Percentiles rank a stretch among this genome's conserved stretches.
These are phyloP conservation scores for Williopsis jadinii DNA, from an alignment of 1,139 yeast genomes.

Conservation along the genomic window DNA sequence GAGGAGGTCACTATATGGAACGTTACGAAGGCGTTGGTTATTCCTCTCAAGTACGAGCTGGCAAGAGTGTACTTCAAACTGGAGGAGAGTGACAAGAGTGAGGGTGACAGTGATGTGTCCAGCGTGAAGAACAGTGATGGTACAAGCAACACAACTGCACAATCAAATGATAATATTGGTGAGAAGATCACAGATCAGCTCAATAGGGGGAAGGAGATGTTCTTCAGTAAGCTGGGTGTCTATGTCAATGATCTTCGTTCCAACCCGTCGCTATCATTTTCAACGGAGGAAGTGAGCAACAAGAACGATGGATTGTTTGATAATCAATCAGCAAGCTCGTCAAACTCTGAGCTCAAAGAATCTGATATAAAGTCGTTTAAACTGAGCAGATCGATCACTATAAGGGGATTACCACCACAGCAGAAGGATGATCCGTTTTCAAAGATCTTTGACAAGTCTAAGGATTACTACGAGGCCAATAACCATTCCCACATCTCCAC, in stretches of 20 bases:
- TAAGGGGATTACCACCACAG: conserved; percentile 5
- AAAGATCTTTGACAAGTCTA: conserved; percentile 7
- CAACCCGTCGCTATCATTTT: conserved; percentile 17
- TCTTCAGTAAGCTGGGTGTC: conserved; percentile 21
- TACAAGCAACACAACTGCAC: neutral
- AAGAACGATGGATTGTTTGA: conserved; percentile 1
- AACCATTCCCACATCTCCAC: conserved; percentile 11
- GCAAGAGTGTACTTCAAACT: conserved; percentile 10
- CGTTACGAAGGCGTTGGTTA: conserved; percentile 18
- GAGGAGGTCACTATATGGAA: conserved; percentile 15
- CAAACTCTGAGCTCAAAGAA: conserved; percentile 3
- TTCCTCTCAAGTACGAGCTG: conserved; percentile 22
- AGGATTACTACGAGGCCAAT: conserved; percentile 1
- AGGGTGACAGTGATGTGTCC: no score
- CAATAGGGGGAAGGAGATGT: conserved; percentile 13
- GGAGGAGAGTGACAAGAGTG: neutral
- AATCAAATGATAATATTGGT: neutral
- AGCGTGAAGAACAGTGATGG: no score
- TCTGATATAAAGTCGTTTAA: conserved; percentile 12
- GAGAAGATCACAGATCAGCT: conserved; percentile 4
- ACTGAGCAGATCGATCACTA: conserved; percentile 18
- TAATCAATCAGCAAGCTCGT: conserved; percentile 2
- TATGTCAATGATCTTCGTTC: conserved; percentile 21
- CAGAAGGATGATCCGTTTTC: conserved; percentile 1
- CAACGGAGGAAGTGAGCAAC: conserved; percentile 11